phyloP scores from a whole-genome alignment of 1,139 yeast genomes.

The Torulaspora globosa region DNA sequence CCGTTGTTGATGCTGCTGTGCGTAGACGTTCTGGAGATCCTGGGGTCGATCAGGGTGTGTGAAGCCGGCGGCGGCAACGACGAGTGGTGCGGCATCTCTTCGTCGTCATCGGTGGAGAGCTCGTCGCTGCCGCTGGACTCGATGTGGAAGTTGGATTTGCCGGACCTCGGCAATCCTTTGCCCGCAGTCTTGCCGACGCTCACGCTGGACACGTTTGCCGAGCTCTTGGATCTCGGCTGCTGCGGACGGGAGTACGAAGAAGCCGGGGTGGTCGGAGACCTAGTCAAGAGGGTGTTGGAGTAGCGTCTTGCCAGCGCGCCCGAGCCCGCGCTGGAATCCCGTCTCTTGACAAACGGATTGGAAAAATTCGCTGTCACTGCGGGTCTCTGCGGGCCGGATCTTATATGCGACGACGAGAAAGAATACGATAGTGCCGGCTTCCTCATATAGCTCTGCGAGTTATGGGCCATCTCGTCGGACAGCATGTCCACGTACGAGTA shows the following conservation, averaged over 20 bases:
- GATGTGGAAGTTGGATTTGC: constrained; percentile 21
- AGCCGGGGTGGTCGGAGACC: constrained; percentile 21
- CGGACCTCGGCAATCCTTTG: constrained; percentile 1
- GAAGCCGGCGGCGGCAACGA: constrained; percentile 11
- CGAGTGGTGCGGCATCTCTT: constrained; percentile 13
- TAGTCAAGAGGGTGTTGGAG: constrained; percentile 17
- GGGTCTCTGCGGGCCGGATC: constrained; percentile 21
- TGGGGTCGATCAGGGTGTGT: constrained; percentile 19
- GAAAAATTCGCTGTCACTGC: constrained; percentile 15
- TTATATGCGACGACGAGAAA: constrained; percentile 36
- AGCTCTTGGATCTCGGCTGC: constrained; percentile 5
- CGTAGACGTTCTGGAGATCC: constrained; percentile 21
- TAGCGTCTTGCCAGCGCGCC: constrained; percentile 16
- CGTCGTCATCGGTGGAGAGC: constrained; percentile 26
- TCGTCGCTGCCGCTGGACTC: constrained; percentile 30
- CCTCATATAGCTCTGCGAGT: constrained; percentile 40
- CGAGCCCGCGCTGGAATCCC: constrained; percentile 13
- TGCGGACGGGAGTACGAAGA: constrained; percentile 5
- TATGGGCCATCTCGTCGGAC: constrained; percentile 50
- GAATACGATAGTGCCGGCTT: constrained; percentile 52
- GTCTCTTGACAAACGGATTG: constrained; percentile 21
- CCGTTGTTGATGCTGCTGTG: constrained; percentile 17
- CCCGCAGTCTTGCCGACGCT: not conserved
- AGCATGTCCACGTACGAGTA: constrained; percentile 79
- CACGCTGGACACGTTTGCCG: not conserved